Evolutionary conservation across 306 rosid species (phyloP).

Genomic region (Geum urbanum): DNA sequence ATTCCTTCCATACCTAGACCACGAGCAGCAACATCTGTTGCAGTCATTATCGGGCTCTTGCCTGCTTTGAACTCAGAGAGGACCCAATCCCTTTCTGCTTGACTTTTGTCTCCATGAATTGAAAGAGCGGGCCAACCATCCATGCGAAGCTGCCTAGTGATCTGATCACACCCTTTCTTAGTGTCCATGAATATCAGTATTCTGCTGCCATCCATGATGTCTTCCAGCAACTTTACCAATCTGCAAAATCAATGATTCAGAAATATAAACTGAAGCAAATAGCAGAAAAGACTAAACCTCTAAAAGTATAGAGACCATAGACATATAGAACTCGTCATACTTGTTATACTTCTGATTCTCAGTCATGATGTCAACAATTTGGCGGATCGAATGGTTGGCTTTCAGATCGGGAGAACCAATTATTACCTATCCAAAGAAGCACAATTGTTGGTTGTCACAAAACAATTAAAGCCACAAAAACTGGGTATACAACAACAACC

Average conservation of each 20-base stretch:
- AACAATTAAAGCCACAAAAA: background rate
- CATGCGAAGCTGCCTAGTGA: slow-evolving; percentile 92
- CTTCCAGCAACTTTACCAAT: slow-evolving; percentile 92
- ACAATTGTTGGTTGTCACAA: background rate
- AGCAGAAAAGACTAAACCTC: slow-evolving; percentile 4
- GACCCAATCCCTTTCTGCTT: slow-evolving; percentile 99
- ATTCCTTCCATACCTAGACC: slow-evolving; percentile 67
- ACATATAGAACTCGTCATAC: slow-evolving; percentile 42
- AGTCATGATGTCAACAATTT: slow-evolving; percentile 82
- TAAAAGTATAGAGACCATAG: slow-evolving; percentile 12
- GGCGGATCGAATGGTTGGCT: slow-evolving; percentile 90
- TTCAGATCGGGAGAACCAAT: slow-evolving; percentile 86
- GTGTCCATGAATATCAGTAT: slow-evolving; percentile 96
- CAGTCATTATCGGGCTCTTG: slow-evolving; percentile 98
- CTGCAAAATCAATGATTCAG: slow-evolving; percentile 43
- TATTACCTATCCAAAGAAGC: slow-evolving; percentile 55
- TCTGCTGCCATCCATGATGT: slow-evolving; percentile 97
- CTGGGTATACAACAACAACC: background rate
- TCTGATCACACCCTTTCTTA: slow-evolving; percentile 96
- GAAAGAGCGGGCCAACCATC: slow-evolving; percentile 99
- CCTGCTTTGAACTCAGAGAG: slow-evolving; percentile 95
- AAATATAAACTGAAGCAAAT: slow-evolving; percentile 23
- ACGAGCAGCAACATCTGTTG: slow-evolving; percentile 98
- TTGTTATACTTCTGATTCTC: slow-evolving; percentile 95
- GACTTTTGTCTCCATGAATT: slow-evolving; percentile 97